These are phyloP conservation scores for Botrytis galanthina DNA, from an alignment of 2,329 filamentous ascomycete genomes.

Conservation along the genomic window DNA sequence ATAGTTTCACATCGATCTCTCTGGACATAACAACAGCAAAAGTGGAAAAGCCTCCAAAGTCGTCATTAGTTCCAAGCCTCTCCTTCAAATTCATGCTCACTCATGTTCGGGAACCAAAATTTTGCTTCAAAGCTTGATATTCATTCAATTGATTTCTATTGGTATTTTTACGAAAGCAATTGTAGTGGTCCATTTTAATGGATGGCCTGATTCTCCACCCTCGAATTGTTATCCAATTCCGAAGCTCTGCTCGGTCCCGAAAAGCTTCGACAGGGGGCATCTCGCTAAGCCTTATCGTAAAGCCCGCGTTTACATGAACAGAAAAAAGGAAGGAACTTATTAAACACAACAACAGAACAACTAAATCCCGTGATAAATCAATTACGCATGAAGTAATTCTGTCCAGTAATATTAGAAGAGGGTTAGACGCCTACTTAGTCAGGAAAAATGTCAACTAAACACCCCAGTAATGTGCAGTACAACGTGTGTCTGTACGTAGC, in stretches of 20 bases:
- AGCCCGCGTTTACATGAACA: neutral
- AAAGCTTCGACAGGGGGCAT: neutral
- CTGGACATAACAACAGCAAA: neutral
- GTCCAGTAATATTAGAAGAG: neutral
- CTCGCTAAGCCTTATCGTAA: neutral
- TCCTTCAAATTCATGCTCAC: neutral
- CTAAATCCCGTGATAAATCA: neutral
- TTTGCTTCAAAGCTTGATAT: neutral
- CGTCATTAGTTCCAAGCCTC: neutral
- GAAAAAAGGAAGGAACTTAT: neutral
- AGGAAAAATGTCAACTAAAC: neutral
- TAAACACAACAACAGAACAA: neutral
- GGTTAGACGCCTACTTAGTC: neutral
- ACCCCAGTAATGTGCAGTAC: neutral
- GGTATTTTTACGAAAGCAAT: neutral
- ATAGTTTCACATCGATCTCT: neutral
- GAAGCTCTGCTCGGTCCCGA: neutral
- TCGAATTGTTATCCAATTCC: neutral
- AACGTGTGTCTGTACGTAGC: too few relatives aligned
- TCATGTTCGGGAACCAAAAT: neutral
- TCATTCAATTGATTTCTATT: neutral
- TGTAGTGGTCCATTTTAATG: neutral
- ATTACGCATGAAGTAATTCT: accelerated
- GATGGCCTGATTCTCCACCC: neutral
- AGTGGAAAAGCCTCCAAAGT: neutral